Percentiles rank a stretch among this genome's conserved stretches.
These are phyloP conservation scores for Eucalyptus tenuipes DNA, from an alignment of 345 rosid species.

Conservation along the genomic window DNA sequence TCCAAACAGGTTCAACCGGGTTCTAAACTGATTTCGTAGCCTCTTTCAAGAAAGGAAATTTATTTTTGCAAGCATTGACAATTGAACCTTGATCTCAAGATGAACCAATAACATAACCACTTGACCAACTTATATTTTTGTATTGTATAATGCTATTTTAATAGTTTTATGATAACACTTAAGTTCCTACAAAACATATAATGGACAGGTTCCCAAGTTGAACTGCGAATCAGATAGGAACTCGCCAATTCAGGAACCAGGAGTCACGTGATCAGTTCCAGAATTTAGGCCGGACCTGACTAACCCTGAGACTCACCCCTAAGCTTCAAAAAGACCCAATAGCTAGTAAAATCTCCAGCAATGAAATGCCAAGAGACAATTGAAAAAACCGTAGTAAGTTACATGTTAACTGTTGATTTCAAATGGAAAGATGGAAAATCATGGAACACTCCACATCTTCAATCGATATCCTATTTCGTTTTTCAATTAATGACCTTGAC, in stretches of 20 bases:
- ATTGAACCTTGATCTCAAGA: neutral
- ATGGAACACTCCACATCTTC: neutral
- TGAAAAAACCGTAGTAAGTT: neutral
- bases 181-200: neutral
- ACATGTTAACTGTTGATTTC: neutral
- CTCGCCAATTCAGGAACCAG: neutral
- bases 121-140: neutral
- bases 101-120: neutral
- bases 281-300: neutral
- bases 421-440: neutral
- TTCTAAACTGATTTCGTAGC: neutral
- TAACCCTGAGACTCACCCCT: neutral
- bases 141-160: neutral
- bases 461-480: neutral
- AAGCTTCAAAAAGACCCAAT: neutral
- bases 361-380: neutral
- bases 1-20: neutral
- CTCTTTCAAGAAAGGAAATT: neutral
- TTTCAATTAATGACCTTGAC: neutral
- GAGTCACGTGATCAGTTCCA: neutral
- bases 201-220: neutral
- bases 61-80: neutral
- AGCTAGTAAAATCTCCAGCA: neutral
- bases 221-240: neutral
- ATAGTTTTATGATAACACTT: neutral